Evolutionary conservation across 305 asterid species (phyloP).

Genomic region (Nicotiana rustica): DNA sequence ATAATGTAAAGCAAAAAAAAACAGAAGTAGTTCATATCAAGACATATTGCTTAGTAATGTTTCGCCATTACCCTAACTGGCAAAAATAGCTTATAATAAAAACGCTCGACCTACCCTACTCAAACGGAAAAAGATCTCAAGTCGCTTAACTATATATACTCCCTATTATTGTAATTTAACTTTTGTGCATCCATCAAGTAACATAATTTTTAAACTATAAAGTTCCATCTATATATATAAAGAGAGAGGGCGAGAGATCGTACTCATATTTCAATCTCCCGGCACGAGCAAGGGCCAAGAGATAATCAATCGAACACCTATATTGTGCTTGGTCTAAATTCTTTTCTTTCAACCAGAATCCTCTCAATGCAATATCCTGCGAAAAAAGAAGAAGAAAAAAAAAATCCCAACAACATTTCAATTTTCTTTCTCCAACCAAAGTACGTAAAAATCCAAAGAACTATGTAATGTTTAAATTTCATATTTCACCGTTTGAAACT

Average conservation of each 20-base stretch:
- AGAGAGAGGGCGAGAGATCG: constrained; percentile 31
- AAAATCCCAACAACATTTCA: neutral
- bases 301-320: constrained; percentile 76
- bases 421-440: neutral
- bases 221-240: neutral
- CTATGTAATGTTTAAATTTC: neutral
- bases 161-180: neutral
- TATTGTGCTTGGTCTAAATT: constrained; percentile 60
- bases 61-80: no score
- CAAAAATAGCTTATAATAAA: no score
- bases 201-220: no score
- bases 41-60: no score
- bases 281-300: constrained; percentile 60
- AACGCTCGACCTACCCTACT: no score
- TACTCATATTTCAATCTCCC: constrained; percentile 87
- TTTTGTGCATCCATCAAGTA: neutral
- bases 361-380: constrained; percentile 83
- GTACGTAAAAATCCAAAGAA: neutral
- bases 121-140: no score
- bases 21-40: neutral
- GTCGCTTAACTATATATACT: no score
- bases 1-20: neutral
- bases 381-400: neutral
- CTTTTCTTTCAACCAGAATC: constrained; percentile 81
- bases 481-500: constrained; percentile 12